Conservation (phyloP, 1,284 basidiomycete genomes). For the Leccinum proliferum region DNA sequence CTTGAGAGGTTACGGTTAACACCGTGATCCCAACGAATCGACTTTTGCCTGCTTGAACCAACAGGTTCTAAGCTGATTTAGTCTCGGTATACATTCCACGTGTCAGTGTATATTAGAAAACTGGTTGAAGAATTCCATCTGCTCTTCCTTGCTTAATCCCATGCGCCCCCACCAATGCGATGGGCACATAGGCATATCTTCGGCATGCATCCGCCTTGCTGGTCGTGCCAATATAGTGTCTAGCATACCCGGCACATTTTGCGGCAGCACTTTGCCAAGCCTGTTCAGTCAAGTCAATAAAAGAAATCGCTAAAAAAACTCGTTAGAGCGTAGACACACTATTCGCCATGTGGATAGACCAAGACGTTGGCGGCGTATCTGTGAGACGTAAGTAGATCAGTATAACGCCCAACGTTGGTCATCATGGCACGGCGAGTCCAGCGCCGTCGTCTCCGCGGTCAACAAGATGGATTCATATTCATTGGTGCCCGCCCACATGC, state of each 20-base stretch:
- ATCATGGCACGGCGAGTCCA: background rate
- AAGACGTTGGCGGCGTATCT: slow-evolving; percentile 80
- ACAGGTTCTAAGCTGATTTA: background rate
- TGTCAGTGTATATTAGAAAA: slow-evolving; percentile 3
- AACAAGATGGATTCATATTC: slow-evolving; percentile 24
- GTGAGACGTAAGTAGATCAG: background rate
- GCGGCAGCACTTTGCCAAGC: slow-evolving; percentile 54
- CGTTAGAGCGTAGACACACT: slow-evolving; percentile 46
- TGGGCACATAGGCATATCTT: slow-evolving; percentile 35
- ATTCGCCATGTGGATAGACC: slow-evolving; percentile 73
- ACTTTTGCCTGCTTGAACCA: slow-evolving; percentile 39
- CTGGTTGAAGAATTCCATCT: slow-evolving; percentile 37
- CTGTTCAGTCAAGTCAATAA: slow-evolving; percentile 28
- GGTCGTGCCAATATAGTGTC: slow-evolving; percentile 40
- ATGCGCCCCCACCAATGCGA: slow-evolving; percentile 72
- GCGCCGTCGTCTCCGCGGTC: too few relatives aligned
- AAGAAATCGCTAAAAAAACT: too few relatives aligned
- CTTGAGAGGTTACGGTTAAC: slow-evolving; percentile 48
- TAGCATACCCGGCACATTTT: slow-evolving; percentile 51
- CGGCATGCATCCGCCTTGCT: slow-evolving; percentile 34
- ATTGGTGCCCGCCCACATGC: slow-evolving; percentile 86
- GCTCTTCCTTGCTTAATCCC: slow-evolving; percentile 61
- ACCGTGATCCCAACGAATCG: slow-evolving; percentile 43
- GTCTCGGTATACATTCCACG: background rate
- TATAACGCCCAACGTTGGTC: background rate